Base-by-base conservation (phyloP, 225 moss, liverwort and hornwort genomes). In the Antitrichia curtipendula region DNA sequence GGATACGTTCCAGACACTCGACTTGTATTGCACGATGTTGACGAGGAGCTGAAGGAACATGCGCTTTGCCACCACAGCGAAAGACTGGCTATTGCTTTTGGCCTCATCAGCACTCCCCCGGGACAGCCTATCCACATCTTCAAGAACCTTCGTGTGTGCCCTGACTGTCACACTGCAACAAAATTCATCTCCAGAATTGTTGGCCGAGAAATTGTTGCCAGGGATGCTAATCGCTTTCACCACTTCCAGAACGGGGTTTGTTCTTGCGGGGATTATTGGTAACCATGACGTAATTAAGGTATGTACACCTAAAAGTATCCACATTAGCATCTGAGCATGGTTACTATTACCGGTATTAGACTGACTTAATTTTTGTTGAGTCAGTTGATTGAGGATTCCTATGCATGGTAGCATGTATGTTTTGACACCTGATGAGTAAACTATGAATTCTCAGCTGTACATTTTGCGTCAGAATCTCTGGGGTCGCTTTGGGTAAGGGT, bases 211-310 rank as follows among this genome's bases (percentile, higher is more conserved):
- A 91, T 91, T 23, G 66, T 86, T 59, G 88, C 91, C 36, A 86
- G 91, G 66, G 88, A 91, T 86, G 79, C 88, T 50, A 88, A 91
- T 74, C 91, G 88, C 79, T 91, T 91, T 73, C 91, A 91, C 79
- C 88, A 86, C 79, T 91, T 91, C 79, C 86, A 86, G 63, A 53
- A 91, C n/a, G 91, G 91, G 20, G 58, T 83, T 60, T 91, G 91
- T 36, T 91, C 91, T 65, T 91, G 91, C 36, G 43, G 91, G 59
- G 88, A 91, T 78, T 91, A 88, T 49, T 88, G 86, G 91, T 91
- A 68, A 69, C 52, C 43, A 14, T 47, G 31, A 47, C 31, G 32
- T 32, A 63, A 45, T 45, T 8, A 45, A 85, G 85, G 77, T 85
- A 76, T 76, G 62, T 34, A 29, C 75, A 60, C 34, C 6, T 32